Percentiles rank a stretch among this genome's conserved stretches.
These are phyloP conservation scores for Ophiostoma triangulosporum DNA, from an alignment of 2,329 filamentous ascomycete genomes.

Conservation along the genomic window DNA sequence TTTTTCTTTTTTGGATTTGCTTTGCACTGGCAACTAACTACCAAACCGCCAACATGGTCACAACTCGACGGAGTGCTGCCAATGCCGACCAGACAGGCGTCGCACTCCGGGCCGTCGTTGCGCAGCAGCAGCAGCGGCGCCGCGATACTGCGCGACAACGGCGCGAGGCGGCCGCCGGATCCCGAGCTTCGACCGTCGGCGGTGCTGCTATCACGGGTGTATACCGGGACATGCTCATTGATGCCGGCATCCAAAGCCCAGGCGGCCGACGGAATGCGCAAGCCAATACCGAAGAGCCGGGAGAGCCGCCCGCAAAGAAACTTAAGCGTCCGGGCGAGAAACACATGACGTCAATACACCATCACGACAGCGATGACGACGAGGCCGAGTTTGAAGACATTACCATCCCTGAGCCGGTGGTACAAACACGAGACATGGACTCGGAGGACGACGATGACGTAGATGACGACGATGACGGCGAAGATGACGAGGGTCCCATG, in stretches of 20 bases:
- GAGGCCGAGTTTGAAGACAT: slow-evolving; percentile 16
- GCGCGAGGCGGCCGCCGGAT: neutral
- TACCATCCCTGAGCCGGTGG: slow-evolving; percentile 12
- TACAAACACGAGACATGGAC: slow-evolving; percentile 14
- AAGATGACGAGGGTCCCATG: slow-evolving; percentile 5
- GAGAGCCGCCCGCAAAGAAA: slow-evolving; percentile 13
- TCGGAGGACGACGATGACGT: slow-evolving; percentile 13
- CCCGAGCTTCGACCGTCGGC: neutral
- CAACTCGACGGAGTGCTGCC: slow-evolving; percentile 6
- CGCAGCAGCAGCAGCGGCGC: slow-evolving; percentile 4
- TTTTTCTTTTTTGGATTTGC: neutral
- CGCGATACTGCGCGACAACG: neutral
- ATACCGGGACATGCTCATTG: slow-evolving; percentile 14
- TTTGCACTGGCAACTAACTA: neutral
- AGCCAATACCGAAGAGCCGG: neutral
- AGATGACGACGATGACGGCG: slow-evolving; percentile 10
- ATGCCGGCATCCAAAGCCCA: slow-evolving; percentile 10
- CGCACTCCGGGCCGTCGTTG: slow-evolving; percentile 5
- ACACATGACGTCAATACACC: neutral
- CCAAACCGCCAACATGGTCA: slow-evolving; percentile 3
- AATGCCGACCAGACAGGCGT: slow-evolving; percentile 4
- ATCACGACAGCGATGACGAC: slow-evolving; percentile 11
- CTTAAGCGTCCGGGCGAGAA: slow-evolving; percentile 15
- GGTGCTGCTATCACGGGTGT: slow-evolving; percentile 1
- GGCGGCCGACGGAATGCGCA: neutral